These are phyloP conservation scores for Agaricales sp. DNA, from an alignment of 1,284 basidiomycete species.

Conservation along the genomic window DNA sequence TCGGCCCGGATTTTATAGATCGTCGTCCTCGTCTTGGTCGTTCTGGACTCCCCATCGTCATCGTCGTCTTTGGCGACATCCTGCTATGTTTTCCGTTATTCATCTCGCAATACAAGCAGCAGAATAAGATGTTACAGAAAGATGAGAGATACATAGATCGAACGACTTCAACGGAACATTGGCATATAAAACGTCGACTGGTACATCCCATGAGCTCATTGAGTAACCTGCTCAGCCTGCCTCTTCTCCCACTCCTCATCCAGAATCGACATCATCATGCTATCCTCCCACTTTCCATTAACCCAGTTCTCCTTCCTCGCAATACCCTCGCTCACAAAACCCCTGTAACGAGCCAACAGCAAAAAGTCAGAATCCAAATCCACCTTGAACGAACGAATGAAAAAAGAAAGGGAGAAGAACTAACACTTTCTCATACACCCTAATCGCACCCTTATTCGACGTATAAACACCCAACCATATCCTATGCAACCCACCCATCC, in stretches of 20 bases:
- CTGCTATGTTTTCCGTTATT: too few species aligned
- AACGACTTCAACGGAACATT: too few species aligned
- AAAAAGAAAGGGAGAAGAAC: conserved; percentile 1
- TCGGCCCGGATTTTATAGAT: too few species aligned
- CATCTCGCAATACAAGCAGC: too few species aligned
- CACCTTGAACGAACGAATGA: not conserved
- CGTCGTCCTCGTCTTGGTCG: too few species aligned
- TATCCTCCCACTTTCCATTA: conserved; percentile 12
- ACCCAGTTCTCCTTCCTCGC: conserved; percentile 9
- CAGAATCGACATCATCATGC: conserved; percentile 11
- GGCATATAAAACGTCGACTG: too few species aligned
- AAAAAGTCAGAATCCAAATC: not conserved
- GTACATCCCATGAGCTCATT: too few species aligned
- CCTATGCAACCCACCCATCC: conserved; percentile 10
- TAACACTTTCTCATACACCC: conserved; percentile 10
- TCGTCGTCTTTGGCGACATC: too few species aligned
- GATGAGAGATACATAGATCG: too few species aligned
- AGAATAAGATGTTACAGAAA: too few species aligned
- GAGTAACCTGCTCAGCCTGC: not conserved
- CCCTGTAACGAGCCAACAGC: conserved; percentile 1
- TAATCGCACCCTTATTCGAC: conserved; percentile 8
- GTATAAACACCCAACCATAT: conserved; percentile 8
- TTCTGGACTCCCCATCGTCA: too few species aligned
- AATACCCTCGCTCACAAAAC: conserved; percentile 9
- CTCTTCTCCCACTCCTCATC: conserved; percentile 12